A percentile compares a stretch with the other conserved stretches of the same genome.
Conservation (phyloP, 345 rosid genomes). For the Sonneratia caseolaris region DNA sequence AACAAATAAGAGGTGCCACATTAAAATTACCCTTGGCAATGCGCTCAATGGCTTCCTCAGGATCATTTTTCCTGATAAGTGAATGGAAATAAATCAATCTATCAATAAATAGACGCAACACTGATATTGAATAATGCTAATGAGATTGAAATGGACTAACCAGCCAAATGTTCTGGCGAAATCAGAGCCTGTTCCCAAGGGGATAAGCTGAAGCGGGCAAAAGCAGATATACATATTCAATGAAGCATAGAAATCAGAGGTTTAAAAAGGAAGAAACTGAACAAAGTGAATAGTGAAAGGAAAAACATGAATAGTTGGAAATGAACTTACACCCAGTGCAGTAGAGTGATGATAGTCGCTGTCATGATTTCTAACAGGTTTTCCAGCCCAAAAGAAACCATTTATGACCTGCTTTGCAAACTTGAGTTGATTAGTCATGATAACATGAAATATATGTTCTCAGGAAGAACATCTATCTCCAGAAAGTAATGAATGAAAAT, state of each 20-base stretch:
- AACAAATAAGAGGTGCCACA: not conserved
- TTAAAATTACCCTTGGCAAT: conserved; percentile 53
- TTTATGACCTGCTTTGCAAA: conserved; percentile 55
- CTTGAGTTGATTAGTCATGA: not conserved
- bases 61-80: conserved; percentile 67
- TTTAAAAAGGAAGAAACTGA: not conserved
- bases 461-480: not conserved
- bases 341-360: conserved; percentile 44
- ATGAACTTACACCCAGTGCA: conserved; percentile 70
- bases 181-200: conserved; percentile 94
- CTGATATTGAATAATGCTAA: conserved; percentile 4
- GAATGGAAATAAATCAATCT: not conserved
- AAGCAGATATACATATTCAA: conserved; percentile 5
- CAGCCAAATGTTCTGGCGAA: conserved; percentile 93
- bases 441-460: not conserved
- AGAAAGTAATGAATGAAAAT: not conserved
- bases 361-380: conserved; percentile 40
- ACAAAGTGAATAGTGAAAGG: not conserved
- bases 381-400: conserved; percentile 90
- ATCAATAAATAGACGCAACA: not conserved
- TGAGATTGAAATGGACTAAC: conserved; percentile 38
- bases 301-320: conserved; percentile 1
- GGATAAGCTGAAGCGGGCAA: conserved; percentile 56
- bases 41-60: conserved; percentile 73
- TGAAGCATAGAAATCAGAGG: not conserved